Percentiles rank a stretch among this genome's conserved stretches.
phyloP scores from a whole-genome alignment of 129 eudicot species.

The Helianthus tuberosus region DNA sequence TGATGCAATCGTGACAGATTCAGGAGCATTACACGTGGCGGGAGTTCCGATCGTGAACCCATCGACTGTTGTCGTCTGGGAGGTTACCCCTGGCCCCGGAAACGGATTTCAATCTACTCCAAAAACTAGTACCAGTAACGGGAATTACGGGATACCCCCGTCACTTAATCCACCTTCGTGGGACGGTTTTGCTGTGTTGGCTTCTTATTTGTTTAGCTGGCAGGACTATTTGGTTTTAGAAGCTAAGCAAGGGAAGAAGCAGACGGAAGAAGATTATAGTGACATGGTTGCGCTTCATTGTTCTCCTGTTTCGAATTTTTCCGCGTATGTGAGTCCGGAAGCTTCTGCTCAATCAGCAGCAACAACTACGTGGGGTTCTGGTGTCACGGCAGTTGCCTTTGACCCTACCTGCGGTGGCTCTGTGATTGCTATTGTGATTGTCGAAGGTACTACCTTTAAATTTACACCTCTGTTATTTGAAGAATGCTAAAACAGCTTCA shows the following conservation, averaged over 20 bases:
- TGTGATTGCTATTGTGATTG: constrained; percentile 89
- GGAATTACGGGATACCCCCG: constrained; percentile 81
- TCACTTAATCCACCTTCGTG: constrained; percentile 84
- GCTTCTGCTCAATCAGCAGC: constrained; percentile 94
- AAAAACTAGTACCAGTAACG: constrained; percentile 56
- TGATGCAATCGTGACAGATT: constrained; percentile 94
- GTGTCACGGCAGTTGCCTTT: constrained; percentile 98
- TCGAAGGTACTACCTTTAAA: constrained; percentile 62
- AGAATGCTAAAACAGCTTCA: no score
- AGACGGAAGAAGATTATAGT: constrained; percentile 63
- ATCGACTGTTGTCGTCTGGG: constrained; percentile 98
- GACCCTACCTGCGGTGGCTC: constrained; percentile 99
- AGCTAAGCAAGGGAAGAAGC: constrained; percentile 79
- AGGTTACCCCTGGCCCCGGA: constrained; percentile 96
- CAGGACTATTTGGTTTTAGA: constrained; percentile 76
- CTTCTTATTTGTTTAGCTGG: constrained; percentile 88
- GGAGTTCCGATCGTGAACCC: constrained; percentile 98
- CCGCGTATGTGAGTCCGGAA: constrained; percentile 97
- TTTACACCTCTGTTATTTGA: background rate
- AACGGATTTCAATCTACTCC: constrained; percentile 94
- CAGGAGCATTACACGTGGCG: constrained; percentile 97
- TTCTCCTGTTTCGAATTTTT: constrained; percentile 95
- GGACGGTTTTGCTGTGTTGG: constrained; percentile 89
- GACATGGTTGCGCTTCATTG: constrained; percentile 87
- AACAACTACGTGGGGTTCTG: constrained; percentile 95